Evolutionary conservation across 352 stramenopile genomes (phyloP).

Genomic region (Phytophthora colocasiae): DNA sequence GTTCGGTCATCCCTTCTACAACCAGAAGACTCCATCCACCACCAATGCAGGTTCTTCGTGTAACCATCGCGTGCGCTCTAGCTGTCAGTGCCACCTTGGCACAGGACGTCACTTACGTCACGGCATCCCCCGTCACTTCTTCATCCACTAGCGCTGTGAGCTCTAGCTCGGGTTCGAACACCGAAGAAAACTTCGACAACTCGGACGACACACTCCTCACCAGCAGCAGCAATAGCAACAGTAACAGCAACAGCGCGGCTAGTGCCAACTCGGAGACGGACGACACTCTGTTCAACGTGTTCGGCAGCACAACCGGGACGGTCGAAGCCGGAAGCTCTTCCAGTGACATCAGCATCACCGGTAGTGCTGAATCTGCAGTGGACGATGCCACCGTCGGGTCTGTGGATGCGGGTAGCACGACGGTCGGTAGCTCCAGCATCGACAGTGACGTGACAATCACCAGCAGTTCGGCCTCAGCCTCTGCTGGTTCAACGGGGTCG

Average conservation of each 20-base stretch:
- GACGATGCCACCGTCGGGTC: constrained; percentile 46
- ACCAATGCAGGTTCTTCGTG: constrained; percentile 31
- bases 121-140: constrained; percentile 8
- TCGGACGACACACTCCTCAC: not conserved
- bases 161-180: constrained; percentile 15
- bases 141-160: constrained; percentile 21
- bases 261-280: constrained; percentile 10
- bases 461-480: constrained; percentile 17
- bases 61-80: constrained; percentile 25
- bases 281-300: constrained; percentile 24
- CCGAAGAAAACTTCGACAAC: constrained; percentile 9
- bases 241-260: constrained; percentile 1
- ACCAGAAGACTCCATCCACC: constrained; percentile 19
- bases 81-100: constrained; percentile 25
- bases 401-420: constrained; percentile 21
- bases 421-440: constrained; percentile 19
- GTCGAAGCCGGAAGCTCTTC: constrained; percentile 11
- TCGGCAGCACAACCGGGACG: constrained; percentile 10
- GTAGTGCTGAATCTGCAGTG: constrained; percentile 16
- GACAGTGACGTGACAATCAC: constrained; percentile 29
- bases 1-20: constrained; percentile 4
- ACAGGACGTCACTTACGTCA: constrained; percentile 20
- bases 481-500: constrained; percentile 18
- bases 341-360: constrained; percentile 5
- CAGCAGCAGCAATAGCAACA: constrained; percentile 2